Evolutionary conservation across 2,329 filamentous ascomycete species (phyloP).

Genomic region (Claviceps sp.): DNA sequence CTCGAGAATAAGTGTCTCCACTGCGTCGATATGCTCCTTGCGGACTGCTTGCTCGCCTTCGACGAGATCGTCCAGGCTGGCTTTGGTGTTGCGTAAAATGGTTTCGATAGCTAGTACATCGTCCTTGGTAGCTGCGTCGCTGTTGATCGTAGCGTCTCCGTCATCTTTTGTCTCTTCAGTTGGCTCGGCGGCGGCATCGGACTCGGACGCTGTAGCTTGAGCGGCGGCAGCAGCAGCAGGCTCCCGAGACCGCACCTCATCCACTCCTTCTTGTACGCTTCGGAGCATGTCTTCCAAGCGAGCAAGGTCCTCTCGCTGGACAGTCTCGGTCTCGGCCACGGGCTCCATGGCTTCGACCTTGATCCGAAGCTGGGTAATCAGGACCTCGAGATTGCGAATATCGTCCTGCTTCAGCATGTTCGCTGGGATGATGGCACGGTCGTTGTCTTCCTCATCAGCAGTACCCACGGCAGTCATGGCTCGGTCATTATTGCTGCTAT

Average conservation of each 20-base stretch:
- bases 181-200: conserved; percentile 8
- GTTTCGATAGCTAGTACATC: conserved; percentile 87
- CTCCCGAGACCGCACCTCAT: conserved; percentile 27
- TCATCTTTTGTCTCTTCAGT: conserved; percentile 10
- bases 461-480: conserved; percentile 43
- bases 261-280: conserved; percentile 34
- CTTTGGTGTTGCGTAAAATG: conserved; percentile 78
- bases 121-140: conserved; percentile 43
- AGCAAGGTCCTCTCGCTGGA: conserved; percentile 40
- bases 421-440: conserved; percentile 20
- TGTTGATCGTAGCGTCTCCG: conserved; percentile 6
- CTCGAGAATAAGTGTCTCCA: conserved; percentile 56
- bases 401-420: conserved; percentile 54
- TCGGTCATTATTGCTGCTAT: conserved; percentile 32
- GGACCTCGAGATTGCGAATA: conserved; percentile 71
- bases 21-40: conserved; percentile 50
- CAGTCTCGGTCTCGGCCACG: conserved; percentile 18
- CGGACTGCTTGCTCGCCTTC: conserved; percentile 57
- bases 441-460: conserved; percentile 12
- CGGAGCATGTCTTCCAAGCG: conserved; percentile 39
- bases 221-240: conserved; percentile 2
- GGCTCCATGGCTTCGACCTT: conserved; percentile 55
- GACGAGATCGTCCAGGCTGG: conserved; percentile 68
- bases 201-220: neutral
- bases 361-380: conserved; percentile 69